Conservation (phyloP, 139 green algal species). For the Chlamydomonas sphaeroides region DNA sequence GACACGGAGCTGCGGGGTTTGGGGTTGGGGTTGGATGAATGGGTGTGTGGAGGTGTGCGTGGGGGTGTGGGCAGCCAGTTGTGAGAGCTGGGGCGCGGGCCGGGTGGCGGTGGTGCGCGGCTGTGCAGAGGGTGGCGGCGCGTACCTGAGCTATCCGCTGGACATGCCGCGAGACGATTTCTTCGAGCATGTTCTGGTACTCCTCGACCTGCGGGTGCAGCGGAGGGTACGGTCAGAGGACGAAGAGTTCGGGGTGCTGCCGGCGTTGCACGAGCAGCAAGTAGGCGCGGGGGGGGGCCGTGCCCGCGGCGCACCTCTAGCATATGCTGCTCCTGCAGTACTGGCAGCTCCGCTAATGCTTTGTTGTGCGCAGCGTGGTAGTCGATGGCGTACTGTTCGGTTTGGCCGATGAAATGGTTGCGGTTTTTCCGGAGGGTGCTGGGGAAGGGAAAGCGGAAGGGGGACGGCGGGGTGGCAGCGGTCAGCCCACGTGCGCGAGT, state of each 20-base stretch:
- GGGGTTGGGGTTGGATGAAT: too few species aligned
- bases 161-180: conserved; percentile 8
- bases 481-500: background rate
- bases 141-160: conserved; percentile 16
- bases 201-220: conserved; percentile 8
- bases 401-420: conserved; percentile 27
- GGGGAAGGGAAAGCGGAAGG: background rate
- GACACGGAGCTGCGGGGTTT: background rate
- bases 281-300: too few species aligned
- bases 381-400: conserved; percentile 24
- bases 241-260: too few species aligned
- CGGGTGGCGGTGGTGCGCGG: background rate
- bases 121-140: background rate
- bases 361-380: conserved; percentile 26
- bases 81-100: too few species aligned
- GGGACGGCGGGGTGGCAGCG: background rate
- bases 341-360: conserved; percentile 11
- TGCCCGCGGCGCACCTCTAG: background rate
- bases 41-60: background rate
- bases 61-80: background rate
- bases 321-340: conserved; percentile 14
- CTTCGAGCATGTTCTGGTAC: conserved; percentile 31
- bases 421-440: conserved; percentile 32
- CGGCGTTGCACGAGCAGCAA: too few species aligned
- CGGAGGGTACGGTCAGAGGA: too few species aligned